phyloP scores from a whole-genome alignment of 1,139 yeast genomes.

The Blastobotrys niveus region DNA sequence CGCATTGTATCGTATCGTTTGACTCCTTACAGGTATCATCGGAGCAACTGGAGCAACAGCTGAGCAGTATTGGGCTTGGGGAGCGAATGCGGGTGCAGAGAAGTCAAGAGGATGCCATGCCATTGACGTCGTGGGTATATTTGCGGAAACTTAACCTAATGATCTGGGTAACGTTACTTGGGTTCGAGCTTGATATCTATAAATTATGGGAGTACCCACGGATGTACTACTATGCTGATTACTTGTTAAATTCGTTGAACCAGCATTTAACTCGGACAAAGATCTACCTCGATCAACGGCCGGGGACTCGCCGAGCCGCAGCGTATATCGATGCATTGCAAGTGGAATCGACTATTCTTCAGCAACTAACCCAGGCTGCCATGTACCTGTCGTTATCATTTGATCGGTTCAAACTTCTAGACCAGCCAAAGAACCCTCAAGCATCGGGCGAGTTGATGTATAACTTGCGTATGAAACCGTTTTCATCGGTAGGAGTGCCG shows the following conservation, averaged over 20 bases:
- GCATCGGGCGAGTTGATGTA: constrained; percentile 50
- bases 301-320: constrained; percentile 15
- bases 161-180: constrained; percentile 66
- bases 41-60: constrained; percentile 64
- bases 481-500: constrained; percentile 80
- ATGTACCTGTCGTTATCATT: constrained; percentile 39
- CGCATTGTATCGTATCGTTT: constrained; percentile 56
- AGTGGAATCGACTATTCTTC: constrained; percentile 37
- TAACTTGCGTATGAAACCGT: constrained; percentile 71
- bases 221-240: constrained; percentile 63
- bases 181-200: constrained; percentile 72
- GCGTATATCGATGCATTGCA: constrained; percentile 31
- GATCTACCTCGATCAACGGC: constrained; percentile 40
- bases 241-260: constrained; percentile 45
- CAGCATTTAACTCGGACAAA: constrained; percentile 49
- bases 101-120: constrained; percentile 37
- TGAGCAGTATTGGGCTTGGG: constrained; percentile 2
- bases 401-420: constrained; percentile 30
- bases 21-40: constrained; percentile 83
- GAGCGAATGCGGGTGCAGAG: constrained; percentile 16
- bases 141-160: constrained; percentile 59
- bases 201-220: constrained; percentile 63
- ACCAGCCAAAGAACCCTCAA: constrained; percentile 37
- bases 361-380: constrained; percentile 39
- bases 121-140: constrained; percentile 66